Percentiles rank a stretch among this genome's conserved stretches.
These are phyloP conservation scores for Falciphora oryzae DNA, from an alignment of 2,329 filamentous ascomycete genomes.

Conservation along the genomic window DNA sequence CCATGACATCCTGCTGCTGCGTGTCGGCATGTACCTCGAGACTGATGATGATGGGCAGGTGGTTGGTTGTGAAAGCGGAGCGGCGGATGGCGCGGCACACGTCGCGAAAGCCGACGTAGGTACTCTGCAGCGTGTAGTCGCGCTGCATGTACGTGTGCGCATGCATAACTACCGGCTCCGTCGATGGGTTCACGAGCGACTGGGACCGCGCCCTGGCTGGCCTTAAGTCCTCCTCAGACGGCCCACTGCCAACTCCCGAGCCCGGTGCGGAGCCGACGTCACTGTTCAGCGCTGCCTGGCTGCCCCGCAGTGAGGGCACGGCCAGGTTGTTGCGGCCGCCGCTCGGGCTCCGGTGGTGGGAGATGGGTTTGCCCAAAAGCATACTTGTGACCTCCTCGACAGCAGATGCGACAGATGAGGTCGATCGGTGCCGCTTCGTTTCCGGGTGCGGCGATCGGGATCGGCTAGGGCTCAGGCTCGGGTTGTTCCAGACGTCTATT, in stretches of 20 bases:
- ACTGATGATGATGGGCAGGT: conserved; percentile 83
- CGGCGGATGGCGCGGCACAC: conserved; percentile 78
- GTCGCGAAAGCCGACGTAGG: conserved; percentile 78
- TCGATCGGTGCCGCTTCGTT: conserved; percentile 43
- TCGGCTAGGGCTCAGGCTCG: conserved; percentile 27
- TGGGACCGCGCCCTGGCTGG: conserved; percentile 12
- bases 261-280: conserved; percentile 7
- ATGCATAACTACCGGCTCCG: conserved; percentile 76
- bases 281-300: conserved; percentile 14
- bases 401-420: conserved; percentile 23
- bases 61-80: conserved; percentile 68
- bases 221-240: conserved; percentile 13
- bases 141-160: conserved; percentile 28
- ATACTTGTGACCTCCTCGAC: conserved; percentile 29
- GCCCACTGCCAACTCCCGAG: conserved; percentile 3
- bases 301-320: conserved; percentile 17
- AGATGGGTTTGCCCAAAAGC: conserved; percentile 15
- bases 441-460: conserved; percentile 34
- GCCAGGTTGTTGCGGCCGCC: conserved; percentile 22
- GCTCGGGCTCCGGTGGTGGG: conserved; percentile 35
- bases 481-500: conserved; percentile 89
- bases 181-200: conserved; percentile 9
- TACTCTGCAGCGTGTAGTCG: conserved; percentile 67
- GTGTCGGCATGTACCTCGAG: conserved; percentile 81
- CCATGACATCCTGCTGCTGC: conserved; percentile 87